Base-by-base conservation (phyloP, 2,329 filamentous ascomycete species). In the Berkeleyomyces rouxiae region DNA sequence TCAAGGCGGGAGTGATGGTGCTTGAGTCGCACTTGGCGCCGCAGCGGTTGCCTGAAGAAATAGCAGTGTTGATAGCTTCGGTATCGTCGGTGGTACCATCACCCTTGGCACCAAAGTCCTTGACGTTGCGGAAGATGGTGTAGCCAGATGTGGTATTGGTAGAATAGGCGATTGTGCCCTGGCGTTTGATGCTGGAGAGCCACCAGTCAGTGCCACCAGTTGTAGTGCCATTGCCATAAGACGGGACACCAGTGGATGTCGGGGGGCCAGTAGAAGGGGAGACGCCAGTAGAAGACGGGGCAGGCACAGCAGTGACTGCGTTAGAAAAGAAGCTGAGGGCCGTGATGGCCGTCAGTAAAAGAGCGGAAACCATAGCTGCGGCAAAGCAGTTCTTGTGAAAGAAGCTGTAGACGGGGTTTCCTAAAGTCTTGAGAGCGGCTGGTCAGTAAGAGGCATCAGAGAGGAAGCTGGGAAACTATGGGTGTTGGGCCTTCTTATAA, bases 31-130 rank as follows among this genome's bases (percentile, higher is more conserved):
- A 97, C 66, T 83, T 82, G 66, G 82, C 71, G 46, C 88, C 90
- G 70, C 92, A 97, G 51, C 92, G 87, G 68, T 80, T 78, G 37
- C 90, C 89, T n/a, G 82, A 81, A 4, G 82, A 78, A 69, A 96
- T 87, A 67, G 90, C 90, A 47, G 76, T 73, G 76, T 96, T 96
- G 79, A 97, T 96, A 63, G 91, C 89, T 0, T 74, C 84, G 0
- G 91, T 96, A 70, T 96, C 91, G 71, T 97, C 92, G 36, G 86
- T 87, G 0, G 75, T 73, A 62, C 78, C 81, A 71, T 82, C 82
- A 74, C 86, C 87, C 66, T 76, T 81, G 58, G 87, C 87, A 57
- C 87, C 87, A 69, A 82, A 91, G 68, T 89, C 85, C 73, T 81
- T 83, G 58, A 91, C 87, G 68, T 90, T 90, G 68, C 87, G 84